Percentiles rank a stretch among this genome's conserved stretches.
phyloP scores from a whole-genome alignment of 2,329 filamentous ascomycete species.

The Neonectria hederae region DNA sequence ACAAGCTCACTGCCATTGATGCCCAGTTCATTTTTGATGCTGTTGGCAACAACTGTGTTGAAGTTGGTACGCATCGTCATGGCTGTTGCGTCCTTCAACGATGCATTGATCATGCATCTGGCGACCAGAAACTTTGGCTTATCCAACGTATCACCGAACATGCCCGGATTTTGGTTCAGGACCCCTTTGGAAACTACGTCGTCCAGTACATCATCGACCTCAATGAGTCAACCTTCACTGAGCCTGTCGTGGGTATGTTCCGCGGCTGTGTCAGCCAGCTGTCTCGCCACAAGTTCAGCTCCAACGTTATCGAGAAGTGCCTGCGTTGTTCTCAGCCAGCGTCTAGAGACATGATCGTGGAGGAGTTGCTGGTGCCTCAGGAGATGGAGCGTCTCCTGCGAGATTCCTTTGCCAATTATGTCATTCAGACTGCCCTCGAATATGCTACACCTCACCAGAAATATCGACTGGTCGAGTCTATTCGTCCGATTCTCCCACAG shows the following conservation, averaged over 20 bases:
- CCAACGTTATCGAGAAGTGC: slow-evolving; percentile 98
- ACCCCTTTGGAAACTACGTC: slow-evolving; percentile 98
- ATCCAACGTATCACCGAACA: slow-evolving; percentile 88
- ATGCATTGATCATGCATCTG: slow-evolving; percentile 96
- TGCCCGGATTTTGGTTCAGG: slow-evolving; percentile 89
- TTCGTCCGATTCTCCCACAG: slow-evolving; percentile 83
- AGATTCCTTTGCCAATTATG: slow-evolving; percentile 96
- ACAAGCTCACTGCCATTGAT: slow-evolving; percentile 85
- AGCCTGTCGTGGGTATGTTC: slow-evolving; percentile 87
- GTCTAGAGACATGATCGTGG: slow-evolving; percentile 82
- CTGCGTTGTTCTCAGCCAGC: slow-evolving; percentile 81
- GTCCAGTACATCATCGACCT: slow-evolving; percentile 98
- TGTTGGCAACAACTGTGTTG: slow-evolving; percentile 85
- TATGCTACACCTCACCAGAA: slow-evolving; percentile 80
- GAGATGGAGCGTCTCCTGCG: slow-evolving; percentile 91
- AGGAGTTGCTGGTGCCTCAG: slow-evolving; percentile 77
- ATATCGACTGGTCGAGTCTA: slow-evolving; percentile 79
- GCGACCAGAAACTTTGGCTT: slow-evolving; percentile 86
- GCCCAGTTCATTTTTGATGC: slow-evolving; percentile 98
- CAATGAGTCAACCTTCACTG: slow-evolving; percentile 86
- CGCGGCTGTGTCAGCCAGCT: slow-evolving; percentile 73
- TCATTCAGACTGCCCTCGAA: slow-evolving; percentile 95
- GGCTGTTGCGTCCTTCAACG: slow-evolving; percentile 98
- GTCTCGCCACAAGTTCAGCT: slow-evolving; percentile 98
- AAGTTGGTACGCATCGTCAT: slow-evolving; percentile 95